phyloP scores from a whole-genome alignment of 768 basidiomycete species.

The Mycena polygramma region DNA sequence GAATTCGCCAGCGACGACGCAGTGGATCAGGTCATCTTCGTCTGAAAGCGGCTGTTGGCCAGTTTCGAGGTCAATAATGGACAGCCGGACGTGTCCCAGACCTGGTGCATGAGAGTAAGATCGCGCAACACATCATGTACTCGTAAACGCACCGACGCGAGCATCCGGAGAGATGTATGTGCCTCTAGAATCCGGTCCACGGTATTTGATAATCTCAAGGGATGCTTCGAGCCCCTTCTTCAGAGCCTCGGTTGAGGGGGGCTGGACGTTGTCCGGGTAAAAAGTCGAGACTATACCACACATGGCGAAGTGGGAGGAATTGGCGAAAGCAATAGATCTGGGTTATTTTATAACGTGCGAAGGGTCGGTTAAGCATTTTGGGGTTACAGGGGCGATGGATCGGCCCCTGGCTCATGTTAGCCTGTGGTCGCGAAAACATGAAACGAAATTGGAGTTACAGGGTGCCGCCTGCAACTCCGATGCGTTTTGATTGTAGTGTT shows the following conservation, averaged over 20 bases:
- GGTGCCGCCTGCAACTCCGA: no score
- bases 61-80: conserved; percentile 38
- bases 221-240: conserved; percentile 16
- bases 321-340: no score
- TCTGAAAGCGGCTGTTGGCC: conserved; percentile 39
- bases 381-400: no score
- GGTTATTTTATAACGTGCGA: no score
- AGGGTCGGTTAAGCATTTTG: no score
- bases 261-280: conserved; percentile 1
- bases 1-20: conserved; percentile 36
- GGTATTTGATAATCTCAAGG: conserved; percentile 27
- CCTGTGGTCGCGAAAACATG: no score
- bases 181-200: conserved; percentile 34
- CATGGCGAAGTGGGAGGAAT: neutral
- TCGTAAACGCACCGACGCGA: conserved; percentile 25
- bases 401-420: no score
- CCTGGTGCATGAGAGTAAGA: conserved; percentile 12
- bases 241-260: neutral
- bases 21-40: conserved; percentile 35
- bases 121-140: no score
- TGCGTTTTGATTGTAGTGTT: no score
- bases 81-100: conserved; percentile 35
- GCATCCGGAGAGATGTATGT: conserved; percentile 32
- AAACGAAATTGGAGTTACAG: no score
- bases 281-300: conserved; percentile 20